Base-by-base conservation (phyloP, 176 grass and related monocot species). In the Eleusine indica region DNA sequence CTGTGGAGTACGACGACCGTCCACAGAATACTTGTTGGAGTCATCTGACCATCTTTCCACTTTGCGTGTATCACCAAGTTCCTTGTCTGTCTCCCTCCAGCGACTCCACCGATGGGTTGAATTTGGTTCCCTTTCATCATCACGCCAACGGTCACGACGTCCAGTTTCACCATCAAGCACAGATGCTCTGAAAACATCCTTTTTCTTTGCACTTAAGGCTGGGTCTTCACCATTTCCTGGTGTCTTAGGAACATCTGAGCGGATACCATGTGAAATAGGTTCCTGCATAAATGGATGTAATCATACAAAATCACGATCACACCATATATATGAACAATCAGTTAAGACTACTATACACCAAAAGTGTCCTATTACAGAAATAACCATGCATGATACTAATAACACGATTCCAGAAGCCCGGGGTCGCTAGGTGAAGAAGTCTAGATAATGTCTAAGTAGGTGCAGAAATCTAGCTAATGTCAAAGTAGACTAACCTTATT, bases 41-140 rank as follows among this genome's bases (percentile, higher is more conserved):
- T 90, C 88, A 68, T 95, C 90, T 86, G 88, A 84, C 93, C 93
- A 90, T 66, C 83, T 91, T 74, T 92, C 93, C 22, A 81, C 76
- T 73, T 84, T 91, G 56, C 66, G 92, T 58, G 70, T 25, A 85
- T 97, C 92, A 76, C 82, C 88, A 56, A 82, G 90, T 88, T 94
- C 93, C 78, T 92, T 91, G 16, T 98, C 91, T 29, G 84, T 87
- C 76, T 90, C 92, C 91, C 86, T 94, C 93, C 93, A 87, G 46
- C 84, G 85, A 74, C 78, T 87, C 73, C 93, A 94, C 76, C 93
- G 86, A 79, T 78, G 86, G 73, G 85, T 85, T 49, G 90, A 84
- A 89, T 90, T 98, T 76, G 88, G 89, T 78, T 99, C 97, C 58
- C 97, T 89, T 84, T 99, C 97, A 82, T 99, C 97, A 69, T 99